A percentile compares a stretch with the other conserved stretches of the same genome.
Evolutionary conservation across 2,329 filamentous ascomycete genomes (phyloP).

Genomic region (Claviceps maximensis): DNA sequence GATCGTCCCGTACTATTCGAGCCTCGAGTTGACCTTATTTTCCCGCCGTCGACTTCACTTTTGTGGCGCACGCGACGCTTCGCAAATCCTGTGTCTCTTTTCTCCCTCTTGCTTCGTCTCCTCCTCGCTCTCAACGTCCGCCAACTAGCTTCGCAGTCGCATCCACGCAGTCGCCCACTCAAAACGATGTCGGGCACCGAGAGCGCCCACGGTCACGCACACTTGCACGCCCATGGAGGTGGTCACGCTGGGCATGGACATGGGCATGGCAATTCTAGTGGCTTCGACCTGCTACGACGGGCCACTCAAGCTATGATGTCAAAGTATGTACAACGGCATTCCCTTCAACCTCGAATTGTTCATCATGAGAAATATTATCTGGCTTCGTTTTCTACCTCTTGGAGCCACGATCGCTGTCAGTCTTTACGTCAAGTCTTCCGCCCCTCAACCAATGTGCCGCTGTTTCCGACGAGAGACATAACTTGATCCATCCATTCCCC

Average conservation of each 20-base stretch:
- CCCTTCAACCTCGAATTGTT: neutral
- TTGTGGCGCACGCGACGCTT: conserved; percentile 1
- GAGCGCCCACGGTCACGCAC: conserved; percentile 14
- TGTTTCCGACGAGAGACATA: neutral
- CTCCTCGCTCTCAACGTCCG: neutral
- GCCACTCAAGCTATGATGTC: conserved; percentile 53
- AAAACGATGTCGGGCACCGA: conserved; percentile 34
- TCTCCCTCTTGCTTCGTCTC: neutral
- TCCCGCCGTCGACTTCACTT: neutral
- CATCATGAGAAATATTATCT: neutral
- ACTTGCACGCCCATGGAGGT: conserved; percentile 7
- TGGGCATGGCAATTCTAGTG: conserved; percentile 21
- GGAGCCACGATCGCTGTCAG: neutral
- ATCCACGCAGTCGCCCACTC: neutral
- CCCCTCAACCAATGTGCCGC: neutral
- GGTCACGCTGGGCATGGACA: conserved; percentile 8
- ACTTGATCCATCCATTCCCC: too few relatives aligned
- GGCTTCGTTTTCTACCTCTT: neutral
- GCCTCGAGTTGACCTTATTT: neutral
- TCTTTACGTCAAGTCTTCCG: neutral
- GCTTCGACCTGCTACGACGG: conserved; percentile 44
- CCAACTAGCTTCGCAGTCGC: neutral
- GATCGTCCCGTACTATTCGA: neutral
- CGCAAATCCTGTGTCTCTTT: neutral
- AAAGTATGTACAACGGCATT: conserved; percentile 32